A percentile compares a stretch with the other conserved stretches of the same genome.
Evolutionary conservation across 805 yeast species (phyloP).

Genomic region (Candida insectorum): DNA sequence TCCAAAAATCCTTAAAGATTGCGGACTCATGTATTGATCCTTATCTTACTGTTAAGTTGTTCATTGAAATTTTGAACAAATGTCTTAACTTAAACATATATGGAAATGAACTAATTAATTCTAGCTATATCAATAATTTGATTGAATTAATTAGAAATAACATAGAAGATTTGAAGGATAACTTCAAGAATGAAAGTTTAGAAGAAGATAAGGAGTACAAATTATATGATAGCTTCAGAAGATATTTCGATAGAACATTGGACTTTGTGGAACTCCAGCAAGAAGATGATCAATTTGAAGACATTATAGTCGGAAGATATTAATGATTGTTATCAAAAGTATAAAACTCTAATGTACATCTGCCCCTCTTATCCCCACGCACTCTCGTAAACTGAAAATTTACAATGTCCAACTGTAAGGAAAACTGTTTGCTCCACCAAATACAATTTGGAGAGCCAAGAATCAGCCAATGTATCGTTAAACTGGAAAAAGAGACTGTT

Average conservation of each 20-base stretch:
- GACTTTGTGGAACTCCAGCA: conserved; percentile 67
- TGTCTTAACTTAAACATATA: conserved; percentile 83
- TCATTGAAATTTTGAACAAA: conserved; percentile 84
- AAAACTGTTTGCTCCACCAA: neutral
- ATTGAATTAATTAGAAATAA: conserved; percentile 77
- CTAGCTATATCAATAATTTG: conserved; percentile 78
- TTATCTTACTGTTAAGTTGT: conserved; percentile 68
- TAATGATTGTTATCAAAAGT: neutral
- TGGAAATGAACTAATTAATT: conserved; percentile 67
- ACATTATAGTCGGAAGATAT: too few relatives aligned
- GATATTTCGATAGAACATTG: conserved; percentile 63
- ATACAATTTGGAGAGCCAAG: neutral
- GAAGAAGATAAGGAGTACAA: conserved; percentile 19
- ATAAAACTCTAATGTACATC: neutral
- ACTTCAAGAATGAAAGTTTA: conserved; percentile 18
- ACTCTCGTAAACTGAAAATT: too few relatives aligned
- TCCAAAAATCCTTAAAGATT: conserved; percentile 81
- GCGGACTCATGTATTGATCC: conserved; percentile 94
- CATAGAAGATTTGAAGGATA: conserved; percentile 40
- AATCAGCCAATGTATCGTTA: too few relatives aligned
- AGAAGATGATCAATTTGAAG: conserved; percentile 65
- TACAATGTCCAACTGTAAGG: too few relatives aligned
- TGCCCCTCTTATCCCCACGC: too few relatives aligned
- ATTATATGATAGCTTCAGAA: conserved; percentile 25
- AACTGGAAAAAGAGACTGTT: too few relatives aligned